Percentiles rank a stretch among this genome's conserved stretches.
Conservation (phyloP, 2,329 filamentous ascomycete genomes). For the Colletotrichum sp. region DNA sequence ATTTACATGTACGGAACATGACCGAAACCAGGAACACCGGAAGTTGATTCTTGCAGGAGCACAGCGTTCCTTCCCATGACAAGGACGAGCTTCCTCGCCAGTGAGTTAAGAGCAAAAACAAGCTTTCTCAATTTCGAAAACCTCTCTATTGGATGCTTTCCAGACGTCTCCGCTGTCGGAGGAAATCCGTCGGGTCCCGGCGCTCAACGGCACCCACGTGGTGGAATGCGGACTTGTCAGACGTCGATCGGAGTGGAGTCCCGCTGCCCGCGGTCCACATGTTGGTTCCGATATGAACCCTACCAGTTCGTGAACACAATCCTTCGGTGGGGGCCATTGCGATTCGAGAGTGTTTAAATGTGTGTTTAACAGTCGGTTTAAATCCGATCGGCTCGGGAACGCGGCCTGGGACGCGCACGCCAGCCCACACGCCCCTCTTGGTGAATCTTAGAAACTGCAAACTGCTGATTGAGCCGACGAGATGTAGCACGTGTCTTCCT, state of each 20-base stretch:
- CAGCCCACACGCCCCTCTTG: neutral
- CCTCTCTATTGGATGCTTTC: neutral
- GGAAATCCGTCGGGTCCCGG: neutral
- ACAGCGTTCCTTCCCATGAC: too few relatives aligned
- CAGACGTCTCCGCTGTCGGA: neutral
- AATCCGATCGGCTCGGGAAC: neutral
- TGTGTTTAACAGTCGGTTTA: neutral
- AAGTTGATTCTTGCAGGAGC: neutral
- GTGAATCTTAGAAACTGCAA: neutral
- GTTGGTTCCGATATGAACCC: neutral
- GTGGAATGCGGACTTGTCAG: neutral
- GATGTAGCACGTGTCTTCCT: neutral
- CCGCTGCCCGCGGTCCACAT: neutral
- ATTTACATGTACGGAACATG: neutral
- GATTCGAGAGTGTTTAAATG: neutral
- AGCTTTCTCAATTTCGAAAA: neutral
- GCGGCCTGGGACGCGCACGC: neutral
- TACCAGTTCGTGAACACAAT: neutral
- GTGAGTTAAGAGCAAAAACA: neutral
- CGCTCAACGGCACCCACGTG: constrained; percentile 1
- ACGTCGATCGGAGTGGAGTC: constrained; percentile 8
- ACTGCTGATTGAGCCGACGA: neutral
- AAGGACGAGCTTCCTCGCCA: neutral
- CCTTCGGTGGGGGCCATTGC: neutral
- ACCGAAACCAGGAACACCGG: neutral